Conservation (phyloP, 2,329 filamentous ascomycete species). For the Pestalotiopsis sp. region DNA sequence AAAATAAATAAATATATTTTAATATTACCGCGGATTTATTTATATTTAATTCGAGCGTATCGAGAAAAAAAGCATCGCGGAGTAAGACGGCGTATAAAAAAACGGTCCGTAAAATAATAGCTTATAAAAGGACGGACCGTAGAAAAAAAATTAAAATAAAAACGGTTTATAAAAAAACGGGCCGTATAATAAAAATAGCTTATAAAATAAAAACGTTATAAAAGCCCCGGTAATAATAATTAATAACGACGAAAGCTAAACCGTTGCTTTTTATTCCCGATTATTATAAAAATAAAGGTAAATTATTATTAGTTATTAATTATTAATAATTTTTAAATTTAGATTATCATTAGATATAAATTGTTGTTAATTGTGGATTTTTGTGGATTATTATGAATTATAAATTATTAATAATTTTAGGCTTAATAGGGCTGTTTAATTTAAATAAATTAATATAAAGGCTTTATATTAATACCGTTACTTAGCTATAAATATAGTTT, state of each 20-base stretch:
- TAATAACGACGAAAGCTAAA: not conserved
- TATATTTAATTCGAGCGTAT: not conserved
- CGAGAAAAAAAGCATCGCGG: not conserved
- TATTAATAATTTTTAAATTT: not conserved
- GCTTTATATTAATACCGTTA: not conserved
- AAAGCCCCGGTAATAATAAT: not conserved
- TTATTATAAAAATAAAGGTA: not conserved
- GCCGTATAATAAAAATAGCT: too few relatives aligned
- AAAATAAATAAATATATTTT: not conserved
- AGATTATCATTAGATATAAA: not conserved
- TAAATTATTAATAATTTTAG: not conserved
- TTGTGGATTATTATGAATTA: too few relatives aligned
- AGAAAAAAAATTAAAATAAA: too few relatives aligned
- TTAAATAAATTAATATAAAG: too few relatives aligned
- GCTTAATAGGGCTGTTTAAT: not conserved
- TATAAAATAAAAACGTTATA: too few relatives aligned
- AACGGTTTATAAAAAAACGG: too few relatives aligned
- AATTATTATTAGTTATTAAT: not conserved
- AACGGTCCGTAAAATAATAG: too few relatives aligned
- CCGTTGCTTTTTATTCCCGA: not conserved
- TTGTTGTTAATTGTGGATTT: too few relatives aligned
- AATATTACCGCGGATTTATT: not conserved
- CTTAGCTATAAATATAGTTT: not conserved
- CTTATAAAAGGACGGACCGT: too few relatives aligned
- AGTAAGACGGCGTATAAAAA: too few relatives aligned